These are phyloP conservation scores for Gardenia jasminoides DNA, from an alignment of 257 asterid species.

Conservation along the genomic window DNA sequence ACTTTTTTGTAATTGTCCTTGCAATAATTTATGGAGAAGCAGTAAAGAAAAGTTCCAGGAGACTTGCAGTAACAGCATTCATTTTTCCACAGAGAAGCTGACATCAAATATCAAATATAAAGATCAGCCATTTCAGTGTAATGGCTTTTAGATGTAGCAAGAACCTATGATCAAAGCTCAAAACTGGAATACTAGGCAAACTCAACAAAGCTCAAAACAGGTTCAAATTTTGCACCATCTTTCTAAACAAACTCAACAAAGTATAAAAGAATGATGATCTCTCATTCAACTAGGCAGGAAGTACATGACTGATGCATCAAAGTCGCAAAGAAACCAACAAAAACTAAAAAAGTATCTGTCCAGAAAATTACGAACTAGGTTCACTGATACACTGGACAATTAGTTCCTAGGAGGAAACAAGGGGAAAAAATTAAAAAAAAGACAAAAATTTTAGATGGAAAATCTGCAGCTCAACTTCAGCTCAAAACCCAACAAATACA, in stretches of 20 bases:
- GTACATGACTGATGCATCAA: slow-evolving; percentile 7
- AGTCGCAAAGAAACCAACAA: not conserved
- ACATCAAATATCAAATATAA: not conserved
- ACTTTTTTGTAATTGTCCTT: not conserved
- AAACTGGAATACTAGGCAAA: not conserved
- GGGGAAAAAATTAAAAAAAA: not conserved
- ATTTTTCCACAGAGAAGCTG: not conserved
- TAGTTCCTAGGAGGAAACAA: slow-evolving; percentile 14
- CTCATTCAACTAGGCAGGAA: slow-evolving; percentile 10
- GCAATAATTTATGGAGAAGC: not conserved
- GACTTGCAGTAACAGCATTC: too few species aligned
- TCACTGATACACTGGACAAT: slow-evolving; percentile 7
- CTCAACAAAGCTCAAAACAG: too few species aligned
- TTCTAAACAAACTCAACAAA: slow-evolving; percentile 8
- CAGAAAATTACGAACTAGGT: not conserved
- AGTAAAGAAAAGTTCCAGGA: not conserved
- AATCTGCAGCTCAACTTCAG: slow-evolving; percentile 14
- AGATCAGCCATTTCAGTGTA: not conserved
- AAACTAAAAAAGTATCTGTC: slow-evolving; percentile 2
- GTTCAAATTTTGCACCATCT: slow-evolving; percentile 1
- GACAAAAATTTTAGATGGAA: not conserved
- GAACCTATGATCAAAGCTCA: not conserved
- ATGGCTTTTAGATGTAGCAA: not conserved
- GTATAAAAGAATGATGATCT: slow-evolving; percentile 3
- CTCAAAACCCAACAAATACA: slow-evolving; percentile 3